Evolutionary conservation across 768 basidiomycete genomes (phyloP).

Genomic region (Boletus barrowsii): DNA sequence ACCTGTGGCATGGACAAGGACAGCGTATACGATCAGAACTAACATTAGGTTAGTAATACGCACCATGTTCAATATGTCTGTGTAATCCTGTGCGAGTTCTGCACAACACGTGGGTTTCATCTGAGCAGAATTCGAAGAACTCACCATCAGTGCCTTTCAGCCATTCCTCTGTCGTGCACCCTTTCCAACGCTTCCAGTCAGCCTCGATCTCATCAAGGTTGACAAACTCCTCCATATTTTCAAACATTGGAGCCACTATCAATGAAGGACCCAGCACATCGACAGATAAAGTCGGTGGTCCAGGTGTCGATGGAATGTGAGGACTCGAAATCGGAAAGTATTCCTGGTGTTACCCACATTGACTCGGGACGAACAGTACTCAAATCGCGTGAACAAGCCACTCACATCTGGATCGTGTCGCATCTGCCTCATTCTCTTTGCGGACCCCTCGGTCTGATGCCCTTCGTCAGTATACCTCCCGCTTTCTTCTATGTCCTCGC

Average conservation of each 20-base stretch:
- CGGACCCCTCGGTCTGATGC: slow-evolving; percentile 1
- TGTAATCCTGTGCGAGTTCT: slow-evolving; percentile 20
- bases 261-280: slow-evolving; percentile 3
- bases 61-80: slow-evolving; percentile 23
- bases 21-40: neutral
- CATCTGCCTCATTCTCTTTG: slow-evolving; percentile 17
- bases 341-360: slow-evolving; percentile 7
- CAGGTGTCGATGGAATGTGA: slow-evolving; percentile 16
- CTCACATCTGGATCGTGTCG: slow-evolving; percentile 20
- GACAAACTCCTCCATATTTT: slow-evolving; percentile 18
- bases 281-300: neutral
- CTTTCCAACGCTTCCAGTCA: slow-evolving; percentile 27
- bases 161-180: slow-evolving; percentile 31
- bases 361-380: neutral
- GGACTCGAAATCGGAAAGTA: slow-evolving; percentile 24
- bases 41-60: neutral
- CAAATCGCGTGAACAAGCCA: neutral
- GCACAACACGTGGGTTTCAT: neutral
- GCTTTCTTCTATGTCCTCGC: slow-evolving; percentile 12
- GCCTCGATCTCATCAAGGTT: slow-evolving; percentile 19
- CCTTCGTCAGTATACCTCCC: slow-evolving; percentile 4
- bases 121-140: neutral
- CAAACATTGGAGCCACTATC: slow-evolving; percentile 17
- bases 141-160: slow-evolving; percentile 30
- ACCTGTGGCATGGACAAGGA: slow-evolving; percentile 13